A percentile compares a stretch with the other conserved stretches of the same genome.
Evolutionary conservation across 345 rosid genomes (phyloP).

Genomic region (Linum lewisii): DNA sequence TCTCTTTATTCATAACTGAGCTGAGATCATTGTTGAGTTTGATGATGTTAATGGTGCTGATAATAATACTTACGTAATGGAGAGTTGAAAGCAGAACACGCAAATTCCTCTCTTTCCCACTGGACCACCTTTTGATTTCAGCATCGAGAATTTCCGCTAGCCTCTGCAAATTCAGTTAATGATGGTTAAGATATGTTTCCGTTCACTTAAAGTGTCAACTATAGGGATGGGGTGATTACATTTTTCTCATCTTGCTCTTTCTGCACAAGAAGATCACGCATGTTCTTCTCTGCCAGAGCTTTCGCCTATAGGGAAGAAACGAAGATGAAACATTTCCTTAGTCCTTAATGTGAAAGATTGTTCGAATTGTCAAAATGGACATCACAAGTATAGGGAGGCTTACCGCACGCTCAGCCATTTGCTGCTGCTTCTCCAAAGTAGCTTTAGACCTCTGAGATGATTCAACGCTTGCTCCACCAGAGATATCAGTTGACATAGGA

Average conservation of each 20-base stretch:
- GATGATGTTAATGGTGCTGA: not conserved
- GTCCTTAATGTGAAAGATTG: constrained; percentile 7
- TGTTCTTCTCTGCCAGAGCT: constrained; percentile 92
- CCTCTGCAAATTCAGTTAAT: constrained; percentile 39
- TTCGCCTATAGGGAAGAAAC: constrained; percentile 51
- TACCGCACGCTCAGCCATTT: constrained; percentile 84
- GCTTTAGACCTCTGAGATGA: constrained; percentile 59
- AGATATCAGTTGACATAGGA: constrained; percentile 21
- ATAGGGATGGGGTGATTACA: constrained; percentile 29
- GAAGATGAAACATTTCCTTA: constrained; percentile 11
- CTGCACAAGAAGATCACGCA: constrained; percentile 69
- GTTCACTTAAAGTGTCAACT: not conserved
- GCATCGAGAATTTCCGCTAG: constrained; percentile 70
- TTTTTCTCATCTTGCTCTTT: constrained; percentile 89
- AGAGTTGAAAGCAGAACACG: constrained; percentile 88
- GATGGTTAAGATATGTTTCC: constrained; percentile 7
- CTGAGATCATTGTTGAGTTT: no score
- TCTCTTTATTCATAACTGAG: no score
- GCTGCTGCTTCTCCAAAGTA: constrained; percentile 61
- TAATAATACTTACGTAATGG: constrained; percentile 53
- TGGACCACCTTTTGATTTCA: constrained; percentile 90
- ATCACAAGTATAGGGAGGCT: constrained; percentile 12
- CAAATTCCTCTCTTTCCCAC: constrained; percentile 77
- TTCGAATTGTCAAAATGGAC: not conserved
- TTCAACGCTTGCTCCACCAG: constrained; percentile 39